Evolutionary conservation across 75 land plant genomes (phyloP).

Genomic region (Larix kaempferi): DNA sequence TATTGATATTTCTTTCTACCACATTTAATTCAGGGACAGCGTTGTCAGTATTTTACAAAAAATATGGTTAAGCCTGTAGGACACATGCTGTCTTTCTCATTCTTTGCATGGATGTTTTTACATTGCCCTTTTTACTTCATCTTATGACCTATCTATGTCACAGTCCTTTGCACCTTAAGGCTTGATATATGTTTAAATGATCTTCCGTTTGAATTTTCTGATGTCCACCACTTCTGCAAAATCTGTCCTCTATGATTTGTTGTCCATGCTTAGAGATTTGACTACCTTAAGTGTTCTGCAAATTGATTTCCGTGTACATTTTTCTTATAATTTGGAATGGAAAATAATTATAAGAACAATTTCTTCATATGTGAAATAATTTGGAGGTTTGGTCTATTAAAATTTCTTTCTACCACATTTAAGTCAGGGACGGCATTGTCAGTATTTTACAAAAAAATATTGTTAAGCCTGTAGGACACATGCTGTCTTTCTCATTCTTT

Average conservation of each 20-base stretch:
- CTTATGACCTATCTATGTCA: no score
- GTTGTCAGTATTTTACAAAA: no score
- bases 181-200: neutral
- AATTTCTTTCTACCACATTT: no score
- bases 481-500: neutral
- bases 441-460: no score
- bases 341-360: neutral
- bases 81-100: neutral
- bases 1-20: no score
- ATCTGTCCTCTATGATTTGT: neutral
- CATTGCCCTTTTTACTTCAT: neutral
- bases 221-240: neutral
- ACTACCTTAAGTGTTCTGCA: neutral
- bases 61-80: neutral
- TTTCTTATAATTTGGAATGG: conserved; percentile 3
- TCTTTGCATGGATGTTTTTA: neutral
- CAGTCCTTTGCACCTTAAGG: no score
- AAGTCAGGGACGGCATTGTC: no score
- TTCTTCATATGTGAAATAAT: no score
- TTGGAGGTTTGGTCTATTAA: no score
- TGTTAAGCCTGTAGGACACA: neutral
- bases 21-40: no score
- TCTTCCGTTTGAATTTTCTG: neutral
- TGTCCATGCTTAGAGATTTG: neutral
- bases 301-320: no score